A percentile compares a stretch with the other conserved stretches of the same genome.
Evolutionary conservation across 176 grass and related monocot species (phyloP).

Genomic region (Elymus sibiricus): DNA sequence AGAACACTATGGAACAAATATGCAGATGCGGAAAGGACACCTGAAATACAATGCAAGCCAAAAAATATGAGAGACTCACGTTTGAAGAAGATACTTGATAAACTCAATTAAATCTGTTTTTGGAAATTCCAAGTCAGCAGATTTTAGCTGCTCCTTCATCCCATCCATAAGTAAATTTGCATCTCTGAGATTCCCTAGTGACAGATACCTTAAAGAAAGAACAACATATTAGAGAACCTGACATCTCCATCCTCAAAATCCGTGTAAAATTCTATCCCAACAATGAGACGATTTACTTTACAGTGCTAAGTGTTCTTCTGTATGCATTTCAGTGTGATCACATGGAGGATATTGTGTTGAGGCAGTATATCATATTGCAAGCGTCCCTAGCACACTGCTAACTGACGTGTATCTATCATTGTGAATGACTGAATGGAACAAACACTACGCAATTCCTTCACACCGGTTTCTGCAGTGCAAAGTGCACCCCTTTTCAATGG

Average conservation of each 20-base stretch:
- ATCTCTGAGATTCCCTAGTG: slow-evolving; percentile 91
- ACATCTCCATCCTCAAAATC: neutral
- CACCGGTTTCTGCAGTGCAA: slow-evolving; percentile 7
- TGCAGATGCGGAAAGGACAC: slow-evolving; percentile 13
- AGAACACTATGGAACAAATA: slow-evolving; percentile 1
- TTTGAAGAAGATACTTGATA: slow-evolving; percentile 77
- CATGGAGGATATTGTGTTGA: slow-evolving; percentile 15
- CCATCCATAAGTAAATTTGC: slow-evolving; percentile 93
- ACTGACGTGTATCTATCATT: neutral
- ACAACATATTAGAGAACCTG: slow-evolving; percentile 23
- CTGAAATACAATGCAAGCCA: slow-evolving; percentile 9
- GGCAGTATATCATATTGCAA: neutral
- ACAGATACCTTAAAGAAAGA: slow-evolving; percentile 72
- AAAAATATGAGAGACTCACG: slow-evolving; percentile 54
- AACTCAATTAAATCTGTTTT: slow-evolving; percentile 74
- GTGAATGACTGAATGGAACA: slow-evolving; percentile 31
- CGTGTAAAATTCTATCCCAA: slow-evolving; percentile 13
- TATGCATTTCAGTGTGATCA: slow-evolving; percentile 6
- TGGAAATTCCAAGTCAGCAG: slow-evolving; percentile 64
- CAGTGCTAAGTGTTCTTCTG: neutral
- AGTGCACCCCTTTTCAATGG: slow-evolving; percentile 15
- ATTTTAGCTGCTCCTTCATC: slow-evolving; percentile 68
- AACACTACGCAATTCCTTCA: neutral
- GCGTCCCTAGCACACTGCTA: slow-evolving; percentile 12
- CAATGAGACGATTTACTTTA: slow-evolving; percentile 7